A percentile compares a stretch with the other conserved stretches of the same genome.
Conservation (phyloP, 1,284 basidiomycete species). For the Agroathelia rolfsii region DNA sequence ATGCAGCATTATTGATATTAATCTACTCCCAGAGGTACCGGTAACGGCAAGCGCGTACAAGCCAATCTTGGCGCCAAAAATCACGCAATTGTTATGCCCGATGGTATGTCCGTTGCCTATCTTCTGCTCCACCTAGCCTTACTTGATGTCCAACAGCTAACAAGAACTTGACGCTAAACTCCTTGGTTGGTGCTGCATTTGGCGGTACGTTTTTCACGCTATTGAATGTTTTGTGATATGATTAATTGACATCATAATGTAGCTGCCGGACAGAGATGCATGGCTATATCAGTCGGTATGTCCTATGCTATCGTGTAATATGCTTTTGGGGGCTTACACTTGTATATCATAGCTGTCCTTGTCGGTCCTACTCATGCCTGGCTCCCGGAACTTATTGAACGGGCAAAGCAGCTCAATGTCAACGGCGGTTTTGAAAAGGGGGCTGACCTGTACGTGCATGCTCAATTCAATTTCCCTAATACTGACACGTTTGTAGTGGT, state of each 20-base stretch:
- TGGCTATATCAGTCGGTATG: constrained; percentile 53
- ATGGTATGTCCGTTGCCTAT: constrained; percentile 42
- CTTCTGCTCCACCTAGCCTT: constrained; percentile 7
- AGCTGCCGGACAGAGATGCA: constrained; percentile 72
- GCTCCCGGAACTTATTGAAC: constrained; percentile 56
- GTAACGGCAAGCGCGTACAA: constrained; percentile 60
- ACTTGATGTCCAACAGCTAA: constrained; percentile 39
- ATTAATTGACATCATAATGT: constrained; percentile 38
- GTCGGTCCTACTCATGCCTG: constrained; percentile 54
- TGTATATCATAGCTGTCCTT: constrained; percentile 32
- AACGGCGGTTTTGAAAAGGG: constrained; percentile 60
- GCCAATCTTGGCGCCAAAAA: constrained; percentile 72
- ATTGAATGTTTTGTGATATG: constrained; percentile 27
- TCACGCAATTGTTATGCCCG: constrained; percentile 89
- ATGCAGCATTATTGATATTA: constrained; percentile 7
- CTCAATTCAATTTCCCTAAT: background rate
- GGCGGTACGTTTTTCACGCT: constrained; percentile 31
- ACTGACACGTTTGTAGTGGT: constrained; percentile 29
- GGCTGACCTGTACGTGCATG: constrained; percentile 44
- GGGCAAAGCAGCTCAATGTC: constrained; percentile 54
- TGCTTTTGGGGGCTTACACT: no score
- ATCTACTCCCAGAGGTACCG: constrained; percentile 28
- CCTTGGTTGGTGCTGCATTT: constrained; percentile 65
- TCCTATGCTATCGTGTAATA: constrained; percentile 21
- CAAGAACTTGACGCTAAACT: constrained; percentile 64